phyloP scores from a whole-genome alignment of 441 rosid species.

The Erysimum pusillum region DNA sequence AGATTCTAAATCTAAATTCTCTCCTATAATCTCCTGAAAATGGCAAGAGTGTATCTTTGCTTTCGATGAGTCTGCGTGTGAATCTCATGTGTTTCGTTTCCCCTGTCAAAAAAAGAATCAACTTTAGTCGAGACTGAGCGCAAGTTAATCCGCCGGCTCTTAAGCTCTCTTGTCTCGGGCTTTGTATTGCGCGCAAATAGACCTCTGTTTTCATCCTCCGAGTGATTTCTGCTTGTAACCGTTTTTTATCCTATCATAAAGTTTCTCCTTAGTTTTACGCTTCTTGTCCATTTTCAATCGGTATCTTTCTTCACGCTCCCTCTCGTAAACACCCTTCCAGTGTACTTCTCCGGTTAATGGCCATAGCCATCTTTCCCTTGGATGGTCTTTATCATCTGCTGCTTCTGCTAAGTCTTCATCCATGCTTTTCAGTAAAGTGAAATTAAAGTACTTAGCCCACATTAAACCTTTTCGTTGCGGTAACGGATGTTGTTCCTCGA shows the following conservation, averaged over 20 bases:
- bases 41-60: slow-evolving; percentile 34
- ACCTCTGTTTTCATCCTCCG: slow-evolving; percentile 55
- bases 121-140: slow-evolving; percentile 20
- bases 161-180: slow-evolving; percentile 16
- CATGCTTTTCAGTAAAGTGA: slow-evolving; percentile 83
- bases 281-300: slow-evolving; percentile 96
- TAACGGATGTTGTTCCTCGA: slow-evolving; percentile 82
- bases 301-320: slow-evolving; percentile 95
- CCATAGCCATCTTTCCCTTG: slow-evolving; percentile 89
- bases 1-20: slow-evolving; percentile 37
- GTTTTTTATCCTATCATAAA: slow-evolving; percentile 66
- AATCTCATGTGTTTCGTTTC: slow-evolving; percentile 12
- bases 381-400: slow-evolving; percentile 86
- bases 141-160: slow-evolving; percentile 12
- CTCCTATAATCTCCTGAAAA: slow-evolving; percentile 40
- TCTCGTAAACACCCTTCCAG: slow-evolving; percentile 97
- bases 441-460: slow-evolving; percentile 88
- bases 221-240: slow-evolving; percentile 92
- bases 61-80: slow-evolving; percentile 18
- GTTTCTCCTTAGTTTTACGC: slow-evolving; percentile 85
- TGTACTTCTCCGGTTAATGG: slow-evolving; percentile 96
- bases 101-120: slow-evolving; percentile 35
- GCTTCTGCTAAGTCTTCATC: slow-evolving; percentile 99
- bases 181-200: slow-evolving; percentile 10
- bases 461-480: slow-evolving; percentile 66